Evolutionary conservation across 768 basidiomycete species (phyloP), one percentile per base, ranked within the genome.

Genomic region (Boletus pseudo-olivaceus): DNA sequence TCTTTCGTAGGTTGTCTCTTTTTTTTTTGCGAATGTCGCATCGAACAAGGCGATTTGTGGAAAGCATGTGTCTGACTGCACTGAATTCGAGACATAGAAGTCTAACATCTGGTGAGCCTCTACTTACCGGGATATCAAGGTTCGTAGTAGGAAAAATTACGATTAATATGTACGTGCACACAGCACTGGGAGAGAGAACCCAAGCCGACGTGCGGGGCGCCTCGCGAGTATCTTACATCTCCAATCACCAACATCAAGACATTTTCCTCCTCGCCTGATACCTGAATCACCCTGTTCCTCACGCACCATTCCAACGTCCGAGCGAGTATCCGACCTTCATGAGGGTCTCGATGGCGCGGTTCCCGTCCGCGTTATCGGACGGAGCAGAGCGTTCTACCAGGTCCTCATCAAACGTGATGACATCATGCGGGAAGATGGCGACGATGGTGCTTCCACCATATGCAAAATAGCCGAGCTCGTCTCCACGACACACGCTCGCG

Each of bases 371-470:
- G 4, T 6, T 7, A 2, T 15, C 8, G 10, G 44, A 27, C 51
- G 51, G 70, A 47, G 67, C 66, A 44, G 87, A 88, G 62, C 82
- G 82, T 37, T 64, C 56, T 27, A 82, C 58, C 45, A 92, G 65
- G 66, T 92, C 89, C 6, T 75, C 67, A 58, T 90, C 87, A 56
- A 83, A 84, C 75, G 77, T 64, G 38, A 81, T 67, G 5, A 78
- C 62, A 23, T 78, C 78, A 32, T 71, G 72, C 4, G 85, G 83
- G 69, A 87, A 87, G 17, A 89, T 64, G 19, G 67, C 75, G 29
- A 89, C 78, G 32, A 84, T 58, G 2, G 89, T 90, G 60, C 85
- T 87, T n/a, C 89, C 89, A 1, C 89, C 90, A 63, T 90, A 91
- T 27, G 84, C 79, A 59, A 85, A 85, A 60, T 80, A 77, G 55